Evolutionary conservation across 768 basidiomycete genomes (phyloP), one percentile per base, ranked within the genome.

Genomic region (Hortiboletus flavorubellus): DNA sequence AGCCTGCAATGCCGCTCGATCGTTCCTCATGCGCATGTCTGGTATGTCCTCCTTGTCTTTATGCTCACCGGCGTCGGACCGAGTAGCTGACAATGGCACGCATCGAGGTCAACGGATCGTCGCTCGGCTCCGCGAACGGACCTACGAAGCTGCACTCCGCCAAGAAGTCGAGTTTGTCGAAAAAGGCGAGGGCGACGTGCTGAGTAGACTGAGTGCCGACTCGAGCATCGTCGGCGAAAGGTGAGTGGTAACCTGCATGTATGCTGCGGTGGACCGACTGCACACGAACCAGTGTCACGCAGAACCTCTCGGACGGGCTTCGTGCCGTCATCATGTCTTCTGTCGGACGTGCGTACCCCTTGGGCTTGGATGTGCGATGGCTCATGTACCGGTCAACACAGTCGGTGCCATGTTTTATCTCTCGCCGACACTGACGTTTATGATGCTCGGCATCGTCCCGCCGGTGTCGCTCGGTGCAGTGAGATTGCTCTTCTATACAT

Each of bases 331-430:
- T 98, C 34, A 95, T 96, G 78, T 91, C 93, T 33, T 84, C 88
- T n/a, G 94, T 93, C 61, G 96, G 96, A 49, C 78, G 93, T 94
- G 70, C 71, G 89, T 78, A 23, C 29, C 21, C 2, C 45, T 46
- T 12, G 29, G 6, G 46, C 52, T 29, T 6, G 23, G 16, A 6
- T 15, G 16, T 33, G 6, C 16, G 40, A 40, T 46, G 18, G 5
- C 44, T 53, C 38, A 54, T 26, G 33, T 44, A n/a, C n/a, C 43
- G 0, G 30, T 5, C 9, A 40, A 33, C 51, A 8, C 63, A 90
- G 93, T 98, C 59, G 92, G 89, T 44, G 91, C 93, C 40, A 99
- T 98, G 96, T 85, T 98, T 63, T 95, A 88, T 71, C 82, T 96
- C 51, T 95, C 90, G 0, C 89, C 91, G 0, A 87, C 86, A 40